Percentiles rank a stretch among this genome's conserved stretches.
Evolutionary conservation across 2,329 filamentous ascomycete species (phyloP).

Genomic region (Trichophyton benhamiae): DNA sequence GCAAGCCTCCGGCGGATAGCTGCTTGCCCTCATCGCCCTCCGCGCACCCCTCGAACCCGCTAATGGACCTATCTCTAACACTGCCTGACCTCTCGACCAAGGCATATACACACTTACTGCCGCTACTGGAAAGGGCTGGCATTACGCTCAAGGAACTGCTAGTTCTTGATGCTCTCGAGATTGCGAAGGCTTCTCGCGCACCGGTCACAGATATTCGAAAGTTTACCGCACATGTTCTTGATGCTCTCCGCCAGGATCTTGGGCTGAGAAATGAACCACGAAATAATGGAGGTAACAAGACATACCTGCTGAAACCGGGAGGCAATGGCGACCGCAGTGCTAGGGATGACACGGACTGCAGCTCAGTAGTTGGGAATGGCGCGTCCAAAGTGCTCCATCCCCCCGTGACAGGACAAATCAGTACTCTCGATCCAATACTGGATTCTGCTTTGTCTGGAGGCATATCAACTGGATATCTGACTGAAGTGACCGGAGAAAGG

Average conservation of each 20-base stretch:
- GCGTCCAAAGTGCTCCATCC: neutral
- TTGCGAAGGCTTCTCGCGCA: slow-evolving; percentile 74
- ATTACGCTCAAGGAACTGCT: slow-evolving; percentile 76
- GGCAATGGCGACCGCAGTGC: neutral
- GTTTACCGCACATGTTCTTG: slow-evolving; percentile 54
- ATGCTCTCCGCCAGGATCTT: slow-evolving; percentile 54
- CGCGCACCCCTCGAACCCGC: neutral
- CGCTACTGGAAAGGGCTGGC: slow-evolving; percentile 63
- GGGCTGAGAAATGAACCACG: slow-evolving; percentile 22
- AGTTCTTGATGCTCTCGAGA: slow-evolving; percentile 66
- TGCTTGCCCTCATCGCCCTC: neutral
- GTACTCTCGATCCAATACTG: slow-evolving; percentile 62
- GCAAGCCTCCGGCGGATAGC: neutral
- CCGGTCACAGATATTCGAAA: slow-evolving; percentile 69
- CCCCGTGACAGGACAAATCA: slow-evolving; percentile 47
- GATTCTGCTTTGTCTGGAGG: slow-evolving; percentile 66
- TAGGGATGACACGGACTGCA: neutral
- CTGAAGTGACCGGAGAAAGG: slow-evolving; percentile 88
- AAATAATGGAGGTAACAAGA: slow-evolving; percentile 10
- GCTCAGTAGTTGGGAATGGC: neutral
- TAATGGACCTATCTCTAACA: slow-evolving; percentile 62
- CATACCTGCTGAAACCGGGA: neutral
- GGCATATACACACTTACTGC: slow-evolving; percentile 61
- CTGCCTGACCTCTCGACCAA: slow-evolving; percentile 66
- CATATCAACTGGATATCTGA: slow-evolving; percentile 66